Conservation (phyloP, 345 rosid genomes). For the Toxicodendron radicans region DNA sequence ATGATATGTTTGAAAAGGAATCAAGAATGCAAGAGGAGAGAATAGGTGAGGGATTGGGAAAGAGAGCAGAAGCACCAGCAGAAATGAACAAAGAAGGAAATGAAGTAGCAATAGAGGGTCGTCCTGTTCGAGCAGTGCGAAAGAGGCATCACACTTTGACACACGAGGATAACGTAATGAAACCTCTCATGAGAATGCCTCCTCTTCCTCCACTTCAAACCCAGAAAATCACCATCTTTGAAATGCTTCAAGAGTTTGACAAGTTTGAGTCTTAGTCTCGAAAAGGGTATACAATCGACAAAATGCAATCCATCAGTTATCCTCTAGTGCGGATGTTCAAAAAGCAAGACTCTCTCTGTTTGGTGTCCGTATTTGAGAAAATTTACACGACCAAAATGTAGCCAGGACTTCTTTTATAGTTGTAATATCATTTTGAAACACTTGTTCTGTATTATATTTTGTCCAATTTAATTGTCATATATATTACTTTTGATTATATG, state of each 20-base stretch:
- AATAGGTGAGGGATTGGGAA: slow-evolving; percentile 28
- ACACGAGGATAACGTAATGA: slow-evolving; percentile 27
- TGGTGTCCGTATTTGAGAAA: too few species aligned
- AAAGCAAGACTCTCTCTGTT: too few species aligned
- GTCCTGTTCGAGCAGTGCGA: slow-evolving; percentile 43
- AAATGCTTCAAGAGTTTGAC: slow-evolving; percentile 53
- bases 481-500: too few species aligned
- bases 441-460: background rate
- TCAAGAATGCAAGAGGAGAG: slow-evolving; percentile 30
- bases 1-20: slow-evolving; percentile 25
- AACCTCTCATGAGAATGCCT: slow-evolving; percentile 35
- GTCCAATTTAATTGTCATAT: background rate
- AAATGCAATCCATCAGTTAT: too few species aligned
- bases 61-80: slow-evolving; percentile 28
- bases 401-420: background rate
- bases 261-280: slow-evolving; percentile 34
- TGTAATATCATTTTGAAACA: slow-evolving; percentile 11
- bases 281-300: too few species aligned
- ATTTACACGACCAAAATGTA: too few species aligned
- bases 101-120: slow-evolving; percentile 11
- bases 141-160: slow-evolving; percentile 66
- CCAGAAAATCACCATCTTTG: slow-evolving; percentile 43
- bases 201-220: slow-evolving; percentile 29
- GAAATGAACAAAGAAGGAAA: slow-evolving; percentile 27
- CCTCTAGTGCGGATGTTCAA: too few species aligned